Percentiles rank a stretch among this genome's conserved stretches.
These are phyloP conservation scores for Avena sativa DNA, from an alignment of 176 grass and related monocot genomes.

Conservation along the genomic window DNA sequence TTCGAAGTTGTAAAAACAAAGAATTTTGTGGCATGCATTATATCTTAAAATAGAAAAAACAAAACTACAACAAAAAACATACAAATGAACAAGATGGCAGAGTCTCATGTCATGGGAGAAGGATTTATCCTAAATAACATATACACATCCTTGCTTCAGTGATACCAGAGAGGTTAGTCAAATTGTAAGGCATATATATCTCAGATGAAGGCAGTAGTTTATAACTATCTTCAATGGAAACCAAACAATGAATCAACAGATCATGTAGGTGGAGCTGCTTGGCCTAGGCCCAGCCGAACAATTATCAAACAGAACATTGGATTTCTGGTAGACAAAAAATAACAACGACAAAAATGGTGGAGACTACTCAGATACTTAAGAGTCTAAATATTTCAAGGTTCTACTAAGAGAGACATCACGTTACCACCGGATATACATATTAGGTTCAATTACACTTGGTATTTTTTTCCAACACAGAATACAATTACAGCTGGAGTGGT, in stretches of 20 bases:
- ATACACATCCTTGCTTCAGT: constrained; percentile 17
- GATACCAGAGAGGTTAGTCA: background rate
- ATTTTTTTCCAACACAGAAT: constrained; percentile 29
- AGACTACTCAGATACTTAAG: background rate
- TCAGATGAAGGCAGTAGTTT: background rate
- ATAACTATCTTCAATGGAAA: background rate
- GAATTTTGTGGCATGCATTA: background rate
- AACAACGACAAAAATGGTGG: background rate
- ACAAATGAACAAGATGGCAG: constrained; percentile 25
- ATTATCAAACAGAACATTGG: background rate
- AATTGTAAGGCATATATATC: constrained; percentile 7
- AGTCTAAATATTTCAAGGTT: constrained; percentile 32
- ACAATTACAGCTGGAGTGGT: constrained; percentile 8
- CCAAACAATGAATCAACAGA: background rate
- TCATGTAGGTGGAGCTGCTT: background rate
- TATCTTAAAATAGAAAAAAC: background rate
- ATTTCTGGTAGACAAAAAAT: constrained; percentile 27
- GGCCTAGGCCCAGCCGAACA: background rate
- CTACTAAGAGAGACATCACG: background rate
- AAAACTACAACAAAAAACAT: background rate
- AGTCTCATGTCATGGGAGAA: background rate
- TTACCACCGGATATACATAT: background rate
- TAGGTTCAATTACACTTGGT: background rate
- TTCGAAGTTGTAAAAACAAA: constrained; percentile 19
- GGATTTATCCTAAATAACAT: constrained; percentile 12